Base-by-base conservation (phyloP, 768 basidiomycete species). In the Rhodosporidiobolus sp. region DNA sequence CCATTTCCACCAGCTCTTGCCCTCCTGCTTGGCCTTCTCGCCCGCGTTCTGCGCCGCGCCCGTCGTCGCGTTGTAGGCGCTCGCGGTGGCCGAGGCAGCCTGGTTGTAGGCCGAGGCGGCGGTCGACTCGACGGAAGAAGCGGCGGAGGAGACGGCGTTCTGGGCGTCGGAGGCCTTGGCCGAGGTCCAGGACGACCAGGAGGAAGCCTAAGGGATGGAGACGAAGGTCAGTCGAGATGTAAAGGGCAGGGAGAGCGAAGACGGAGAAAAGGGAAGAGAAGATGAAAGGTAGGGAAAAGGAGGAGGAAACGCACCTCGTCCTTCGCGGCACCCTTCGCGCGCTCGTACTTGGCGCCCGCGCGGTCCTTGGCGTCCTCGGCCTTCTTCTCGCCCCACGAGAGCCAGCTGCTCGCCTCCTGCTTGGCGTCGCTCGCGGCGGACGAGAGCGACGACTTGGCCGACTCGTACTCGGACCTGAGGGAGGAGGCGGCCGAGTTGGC, bases 1-100 rank as follows among this genome's bases (percentile, higher is more conserved):
- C 70, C 70, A 72, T 60, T 57, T 66, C 43, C 59, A 55, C 70
- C 70, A 72, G 30, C 49, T 32, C 70, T 57, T 57, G 34, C 53
- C 60, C 46, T 72, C 70, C 24, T 45, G 9, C 60, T 66, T 58
- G 43, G 30, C 61, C 53, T 72, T 62, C 45, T 45, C 38, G 43
- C 48, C 56, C 0, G 70, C 70, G 28, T 64, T 16, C 22, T 53
- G 30, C 1, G 60, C 60, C 16, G 30, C 30, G 10, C 3, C 30
- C 26, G 65, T 60, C 16, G 65, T 52, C 24, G 45, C 24, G 53
- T 55, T 60, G 43, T 53, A 35, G 20, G 30, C 50, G 24, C 22
- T 1, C n/a, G 20, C 5, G 32, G 52, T 53, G 16, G 59, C 26
- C 1, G 12, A 16, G 7, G 62, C 49, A n/a, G 62, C 50, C 19